Base-by-base conservation (phyloP, 371 early-diverging fungal genomes). In the Amoeboradix gromovi region DNA sequence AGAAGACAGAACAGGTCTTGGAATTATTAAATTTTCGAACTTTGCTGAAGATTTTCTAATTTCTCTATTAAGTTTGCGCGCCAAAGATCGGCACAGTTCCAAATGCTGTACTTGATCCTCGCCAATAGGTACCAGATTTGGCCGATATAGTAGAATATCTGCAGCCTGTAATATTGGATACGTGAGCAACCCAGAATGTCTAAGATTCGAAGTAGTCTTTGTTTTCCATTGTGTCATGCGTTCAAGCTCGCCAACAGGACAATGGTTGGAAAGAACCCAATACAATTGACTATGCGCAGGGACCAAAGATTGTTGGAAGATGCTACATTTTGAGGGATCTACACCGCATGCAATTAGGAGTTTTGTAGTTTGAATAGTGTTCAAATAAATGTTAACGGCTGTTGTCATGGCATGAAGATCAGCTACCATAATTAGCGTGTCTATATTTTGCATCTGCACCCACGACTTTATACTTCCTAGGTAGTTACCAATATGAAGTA, bases 161-260 rank as follows among this genome's bases (percentile, higher is more conserved):
- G 94, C 90, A 0, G 93, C 93, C 79, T 88, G 88, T 67, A 94
- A 79, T 0, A 91, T 87, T 0, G 94, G 94, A 69, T 94, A 94
- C 5, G 90, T 84, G 72, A 93, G 83, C 27, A 94, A 73, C 0
- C 94, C 94, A 12, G 1, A 70, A 67, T 17, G 72, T 74, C 32
- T 72, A 68, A 17, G 71, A 48, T 29, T 78, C 78, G 68, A 84
- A 73, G 68, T 86, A 85, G 68, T 67, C 5, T 69, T 70, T 69
- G 78, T 80, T 81, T 92, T 91, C 92, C 92, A 94, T 73, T 94
- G 94, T 1, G 92, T 92, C 94, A 94, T 94, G 17, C 93, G 79
- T 2, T 83, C 84, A 1, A 94, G 76, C 88, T 89, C 87, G 0
- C 88, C 85, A 0, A 92, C 81, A 29, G 91, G 88, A 1, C 91